Conservation (phyloP, 2,329 filamentous ascomycete species). For the Cladorrhinum sp. region DNA sequence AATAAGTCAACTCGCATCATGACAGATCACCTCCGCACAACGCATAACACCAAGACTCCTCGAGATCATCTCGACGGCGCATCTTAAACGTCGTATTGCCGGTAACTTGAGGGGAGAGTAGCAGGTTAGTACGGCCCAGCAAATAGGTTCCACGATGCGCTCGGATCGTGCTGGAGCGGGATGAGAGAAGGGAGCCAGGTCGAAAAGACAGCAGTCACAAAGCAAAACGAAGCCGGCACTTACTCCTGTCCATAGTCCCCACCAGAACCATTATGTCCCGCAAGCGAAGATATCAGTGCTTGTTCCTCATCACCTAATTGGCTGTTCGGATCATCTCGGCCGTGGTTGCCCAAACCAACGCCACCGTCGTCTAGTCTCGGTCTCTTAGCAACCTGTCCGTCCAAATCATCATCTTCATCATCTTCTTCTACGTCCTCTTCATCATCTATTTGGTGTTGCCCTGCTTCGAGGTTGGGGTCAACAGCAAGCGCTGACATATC, state of each 20-base stretch:
- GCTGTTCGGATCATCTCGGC: conserved; percentile 28
- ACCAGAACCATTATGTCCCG: conserved; percentile 40
- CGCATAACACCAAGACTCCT: not conserved
- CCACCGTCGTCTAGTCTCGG: conserved; percentile 37
- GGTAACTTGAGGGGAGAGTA: not conserved
- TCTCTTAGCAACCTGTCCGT: conserved; percentile 39
- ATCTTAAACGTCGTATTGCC: not conserved
- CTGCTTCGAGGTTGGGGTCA: conserved; percentile 27
- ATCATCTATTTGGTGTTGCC: not conserved
- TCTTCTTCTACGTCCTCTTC: not conserved
- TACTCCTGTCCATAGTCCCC: conserved; percentile 45
- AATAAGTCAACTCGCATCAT: not conserved
- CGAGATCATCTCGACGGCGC: not conserved
- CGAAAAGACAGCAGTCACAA: not conserved
- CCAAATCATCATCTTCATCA: conserved; percentile 27
- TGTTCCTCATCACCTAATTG: conserved; percentile 39
- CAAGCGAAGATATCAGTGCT: conserved; percentile 45
- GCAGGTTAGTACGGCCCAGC: not conserved
- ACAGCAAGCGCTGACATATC: conserved; percentile 22
- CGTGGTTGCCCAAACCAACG: too few species aligned
- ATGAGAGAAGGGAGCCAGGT: too few species aligned
- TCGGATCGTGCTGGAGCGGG: not conserved
- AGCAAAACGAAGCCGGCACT: conserved; percentile 25
- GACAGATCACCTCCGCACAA: not conserved
- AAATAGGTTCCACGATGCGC: too few species aligned